These are phyloP conservation scores for Apophysomyces ossiformis DNA, from an alignment of 371 early-diverging fungal species.

Conservation along the genomic window DNA sequence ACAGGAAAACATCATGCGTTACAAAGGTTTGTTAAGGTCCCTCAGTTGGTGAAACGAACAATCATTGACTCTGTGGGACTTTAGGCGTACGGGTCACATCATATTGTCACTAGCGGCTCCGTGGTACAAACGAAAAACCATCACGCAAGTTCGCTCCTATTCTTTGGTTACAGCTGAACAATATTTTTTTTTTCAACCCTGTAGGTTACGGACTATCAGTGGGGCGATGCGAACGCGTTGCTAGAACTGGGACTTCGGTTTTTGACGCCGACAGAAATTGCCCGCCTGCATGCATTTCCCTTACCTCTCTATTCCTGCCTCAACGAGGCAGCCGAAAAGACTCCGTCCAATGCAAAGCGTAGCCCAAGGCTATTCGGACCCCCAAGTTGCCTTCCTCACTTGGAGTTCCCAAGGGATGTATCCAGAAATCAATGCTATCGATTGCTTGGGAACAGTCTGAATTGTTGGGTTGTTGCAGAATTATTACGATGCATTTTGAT, in stretches of 20 bases:
- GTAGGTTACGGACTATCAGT: slow-evolving; percentile 48
- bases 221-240: slow-evolving; percentile 51
- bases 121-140: slow-evolving; percentile 59
- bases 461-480: too few species aligned
- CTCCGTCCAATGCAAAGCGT: not conserved
- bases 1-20: slow-evolving; percentile 65
- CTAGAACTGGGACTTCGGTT: slow-evolving; percentile 70
- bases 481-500: too few species aligned
- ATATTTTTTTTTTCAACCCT: slow-evolving; percentile 1
- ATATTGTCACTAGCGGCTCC: slow-evolving; percentile 70
- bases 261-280: slow-evolving; percentile 78
- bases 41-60: too few species aligned
- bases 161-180: not conserved
- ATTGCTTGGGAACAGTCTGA: not conserved
- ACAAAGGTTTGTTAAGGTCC: slow-evolving; percentile 58
- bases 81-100: slow-evolving; percentile 72
- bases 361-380: slow-evolving; percentile 16
- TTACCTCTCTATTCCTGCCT: slow-evolving; percentile 24
- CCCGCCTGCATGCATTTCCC: slow-evolving; percentile 80
- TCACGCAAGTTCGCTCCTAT: slow-evolving; percentile 30
- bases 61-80: not conserved
- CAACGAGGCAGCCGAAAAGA: not conserved
- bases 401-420: slow-evolving; percentile 58
- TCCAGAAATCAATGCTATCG: slow-evolving; percentile 52
- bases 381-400: slow-evolving; percentile 27